Evolutionary conservation across 352 stramenopile genomes (phyloP), one percentile per base, ranked within the genome.

Genomic region (Thraustotheca clavata): DNA sequence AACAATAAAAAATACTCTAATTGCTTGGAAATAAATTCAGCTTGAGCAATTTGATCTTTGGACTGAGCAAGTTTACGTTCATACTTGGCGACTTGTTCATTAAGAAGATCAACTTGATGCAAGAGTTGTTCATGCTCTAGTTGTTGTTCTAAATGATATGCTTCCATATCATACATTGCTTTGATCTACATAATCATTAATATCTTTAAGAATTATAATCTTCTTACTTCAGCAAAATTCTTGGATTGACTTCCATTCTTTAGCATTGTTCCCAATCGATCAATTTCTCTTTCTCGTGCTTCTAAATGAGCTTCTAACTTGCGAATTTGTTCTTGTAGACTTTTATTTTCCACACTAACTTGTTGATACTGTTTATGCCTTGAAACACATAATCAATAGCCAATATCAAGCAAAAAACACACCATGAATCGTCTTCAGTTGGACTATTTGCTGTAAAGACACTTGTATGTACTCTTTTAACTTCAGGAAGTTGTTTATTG

Each of bases 81-180:
- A 60, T 93, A 91, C 68, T 88, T 91, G 26, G 75, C 79, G 24
- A 91, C 81, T 48, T 93, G 82, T 46, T 80, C 80, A 60, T 89
- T 93, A 11, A 93, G 66, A 14, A 89, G 62, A 55, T 91, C 79
- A 12, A 93, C 76, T 60, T 91, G 84, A 0, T 69, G 73, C 27
- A 69, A 77, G 43, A 91, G 43, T 67, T 91, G 82, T 22, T 90
- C 79, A 7, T 90, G 75, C 43, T 86, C 80, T 18, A 93, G 40
- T 16, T 85, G 70, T 7, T 70, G 70, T 1, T 76, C 73, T 22
- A 89, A 73, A 48, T 85, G 69, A 20, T 62, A 59, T 8, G 69
- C 69, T 29, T 70, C 69, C 0, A 70, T 65, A 26, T 66, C 69
- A 18, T 73, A 62, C 54, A 11, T 69, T 48, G 24, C 70, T 69